Evolutionary conservation across 495 filamentous ascomycete species (phyloP), one percentile per base, ranked within the genome.

Genomic region (Penicillium odoratum): DNA sequence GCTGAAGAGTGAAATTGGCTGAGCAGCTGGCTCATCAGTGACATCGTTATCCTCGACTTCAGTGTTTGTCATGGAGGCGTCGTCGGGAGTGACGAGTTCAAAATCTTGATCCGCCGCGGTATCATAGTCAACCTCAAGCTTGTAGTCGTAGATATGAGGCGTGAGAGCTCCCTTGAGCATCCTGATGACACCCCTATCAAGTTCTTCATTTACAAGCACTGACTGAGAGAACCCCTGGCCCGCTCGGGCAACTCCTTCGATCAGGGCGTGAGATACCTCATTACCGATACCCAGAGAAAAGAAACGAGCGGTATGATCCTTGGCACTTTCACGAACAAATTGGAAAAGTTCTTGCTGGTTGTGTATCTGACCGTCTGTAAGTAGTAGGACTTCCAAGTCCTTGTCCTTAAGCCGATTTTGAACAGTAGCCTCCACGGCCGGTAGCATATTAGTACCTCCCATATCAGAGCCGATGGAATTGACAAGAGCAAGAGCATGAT

Each of bases 401-500:
- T 56, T 56, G 8, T 53, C 34, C 34, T 25, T 21, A 15, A 53
- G 33, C 34, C 53, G 46, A 8, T 26, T 53, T 11, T 46, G 4
- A n/a, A 56, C 42, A 7, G 49, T 47, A 21, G 44, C 42, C 13
- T 57, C 2, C 3, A 56, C 48, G 4, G 53, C 53, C 1, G 9
- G 1, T 2, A 48, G 26, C 8, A 61, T 61, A 7, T 57, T 53
- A 1, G 58, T 61, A 6, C 58, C 58, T 1, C 58, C 43, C 15
- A 56, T 13, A 11, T 53, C n/a, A 18, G 83, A 77, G 0, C 16
- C 25, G 49, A 90, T 78, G 0, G n/a, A 55, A 6, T 79, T 57
- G 6, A 83, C 74, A 60, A 85, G 78, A 0, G 15, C 10, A 5
- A 81, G 63, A 0, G 88, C 88, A 52, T 76, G 48, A 0, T 77